Base-by-base conservation (phyloP, 805 yeast species). In the Spathaspora sp. region DNA sequence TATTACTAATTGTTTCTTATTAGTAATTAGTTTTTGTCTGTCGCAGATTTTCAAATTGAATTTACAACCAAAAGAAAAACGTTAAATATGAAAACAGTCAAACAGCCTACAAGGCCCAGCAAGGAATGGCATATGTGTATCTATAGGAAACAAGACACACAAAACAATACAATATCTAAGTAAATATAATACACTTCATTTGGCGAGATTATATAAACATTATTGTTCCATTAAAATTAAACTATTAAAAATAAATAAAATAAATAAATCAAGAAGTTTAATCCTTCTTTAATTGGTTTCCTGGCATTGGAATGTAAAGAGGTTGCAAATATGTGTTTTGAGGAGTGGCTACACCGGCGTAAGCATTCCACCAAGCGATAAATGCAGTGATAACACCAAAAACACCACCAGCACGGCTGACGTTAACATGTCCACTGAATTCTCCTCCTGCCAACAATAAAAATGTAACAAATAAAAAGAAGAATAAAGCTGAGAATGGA, bases 351-450 rank as follows among this genome's bases (percentile, higher is more conserved):
- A 80, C 72, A 64, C 85, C 86, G 23, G 86, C 85, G 60, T 76
- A 81, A 2, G 87, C 82, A 55, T 83, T 83, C 63, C 80, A 82
- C 79, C 82, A 84, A 14, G 85, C 89, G 49, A 77, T 57, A 49
- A 79, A 66, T 1, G 86, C 76, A 17, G 85, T 75, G 29, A 83
- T 56, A 31, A 84, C 66, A 29, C 89, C 88, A 45, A 82, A 63
- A 32, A 77, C 78, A 52, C 89, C 90, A 53, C 85, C 89, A 17
- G 86, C 89, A 64, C 71, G 75, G 10, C 71, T 66, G 45, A 75
- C 67, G 28, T 69, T 70, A 20, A 58, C 62, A 20, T 66, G 70
- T 17, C 75, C 76, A 2, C 78, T 58, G 50, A 84, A 75, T 50
- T 80, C 77, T 28, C 83, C 84, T 48, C 76, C 71, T 0, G 81